Base-by-base conservation (phyloP, 805 yeast species). In the Candida odintsovae region DNA sequence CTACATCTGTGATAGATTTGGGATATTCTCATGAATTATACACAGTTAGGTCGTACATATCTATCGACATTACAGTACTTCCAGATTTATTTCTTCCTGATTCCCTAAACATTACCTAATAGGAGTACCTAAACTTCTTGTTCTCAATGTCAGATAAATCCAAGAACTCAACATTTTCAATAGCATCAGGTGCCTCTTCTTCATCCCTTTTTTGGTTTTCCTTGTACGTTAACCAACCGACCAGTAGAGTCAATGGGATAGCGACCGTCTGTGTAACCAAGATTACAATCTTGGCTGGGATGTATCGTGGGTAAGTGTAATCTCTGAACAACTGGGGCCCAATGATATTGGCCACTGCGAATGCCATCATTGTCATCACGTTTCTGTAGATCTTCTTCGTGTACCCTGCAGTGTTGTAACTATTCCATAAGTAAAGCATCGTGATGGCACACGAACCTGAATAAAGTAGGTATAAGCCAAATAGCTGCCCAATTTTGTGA, bases 261-360 rank as follows among this genome's bases (percentile, higher is more conserved):
- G 74, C 69, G 3, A 68, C 73, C 35, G 69, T 63, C 48, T 76
- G 76, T 1, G 83, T 72, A 0, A 71, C 79, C 46, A 80, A 62
- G 40, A 80, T 66, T 0, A 80, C 73, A 33, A 77, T 72, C 54
- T 79, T 79, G 3, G 86, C 87, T 11, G 82, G 78, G 5, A 63
- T 65, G 51, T 80, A 82, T 15, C 63, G 58, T 16, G 85, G 86
- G 25, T 72, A 70, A 45, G 73, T 66, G 10, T 63, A 51, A 0
- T 68, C 66, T 51, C 75, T 72, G 62, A 81, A 81, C 51, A 79
- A 64, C 53, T 80, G 84, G 1, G 88, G 86, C 0, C 84, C 86
- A 43, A 78, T 66, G 48, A 83, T 66, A 61, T 77, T 71, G 8
- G 80, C 77, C 20, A 77, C 61, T 4, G 78, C 76, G 53, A 76